Evolutionary conservation across 2,329 filamentous ascomycete species (phyloP).

Genomic region (Cadophora gregata): DNA sequence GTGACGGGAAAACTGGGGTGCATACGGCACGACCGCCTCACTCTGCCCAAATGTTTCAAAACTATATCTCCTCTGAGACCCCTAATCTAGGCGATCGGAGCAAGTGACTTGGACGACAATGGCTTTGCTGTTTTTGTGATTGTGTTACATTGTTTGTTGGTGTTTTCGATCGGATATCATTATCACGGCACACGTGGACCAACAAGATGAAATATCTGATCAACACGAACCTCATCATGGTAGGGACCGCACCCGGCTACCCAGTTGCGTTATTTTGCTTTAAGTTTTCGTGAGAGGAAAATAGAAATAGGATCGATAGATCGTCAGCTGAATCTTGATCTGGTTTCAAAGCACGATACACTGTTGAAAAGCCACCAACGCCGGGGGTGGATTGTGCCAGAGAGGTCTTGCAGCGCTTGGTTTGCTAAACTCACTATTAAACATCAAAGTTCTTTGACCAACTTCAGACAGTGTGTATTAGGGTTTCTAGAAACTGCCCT

Average conservation of each 20-base stretch:
- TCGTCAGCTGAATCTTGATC: neutral
- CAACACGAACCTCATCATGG: neutral
- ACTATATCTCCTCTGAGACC: neutral
- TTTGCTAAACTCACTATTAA: no score
- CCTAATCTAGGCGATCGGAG: neutral
- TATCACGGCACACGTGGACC: neutral
- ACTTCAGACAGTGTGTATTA: no score
- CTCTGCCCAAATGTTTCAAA: neutral
- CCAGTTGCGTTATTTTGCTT: neutral
- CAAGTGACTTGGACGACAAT: neutral
- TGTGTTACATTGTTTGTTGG: neutral
- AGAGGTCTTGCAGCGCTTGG: neutral
- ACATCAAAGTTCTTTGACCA: no score
- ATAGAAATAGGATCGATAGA: slow-evolving; percentile 1
- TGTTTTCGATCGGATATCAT: neutral
- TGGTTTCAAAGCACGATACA: neutral
- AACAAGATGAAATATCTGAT: neutral
- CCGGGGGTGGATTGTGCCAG: neutral
- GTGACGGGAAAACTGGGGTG: neutral
- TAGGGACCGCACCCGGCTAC: neutral
- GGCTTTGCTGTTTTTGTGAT: neutral
- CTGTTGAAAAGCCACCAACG: neutral
- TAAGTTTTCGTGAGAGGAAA: neutral
- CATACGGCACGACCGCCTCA: neutral
- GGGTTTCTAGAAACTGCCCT: no score